phyloP scores from a whole-genome alignment of 1,139 yeast genomes.

The Debaryomyces coudertii region DNA sequence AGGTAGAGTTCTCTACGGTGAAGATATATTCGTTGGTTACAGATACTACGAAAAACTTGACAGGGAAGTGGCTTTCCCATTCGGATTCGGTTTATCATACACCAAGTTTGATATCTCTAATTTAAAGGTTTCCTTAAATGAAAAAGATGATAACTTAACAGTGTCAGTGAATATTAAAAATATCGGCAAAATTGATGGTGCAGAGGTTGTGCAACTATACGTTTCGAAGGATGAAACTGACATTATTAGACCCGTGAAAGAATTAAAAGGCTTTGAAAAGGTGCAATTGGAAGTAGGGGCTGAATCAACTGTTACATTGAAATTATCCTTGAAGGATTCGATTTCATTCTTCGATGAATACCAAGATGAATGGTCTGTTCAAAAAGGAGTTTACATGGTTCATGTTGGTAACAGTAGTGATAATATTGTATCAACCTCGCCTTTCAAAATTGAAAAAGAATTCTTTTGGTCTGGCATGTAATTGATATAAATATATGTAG shows the following conservation, averaged over 20 bases:
- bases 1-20: conserved; percentile 30
- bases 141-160: conserved; percentile 31
- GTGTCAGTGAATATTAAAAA: conserved; percentile 45
- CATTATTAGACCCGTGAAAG: conserved; percentile 58
- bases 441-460: conserved; percentile 31
- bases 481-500: not conserved
- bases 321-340: conserved; percentile 49
- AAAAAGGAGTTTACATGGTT: conserved; percentile 53
- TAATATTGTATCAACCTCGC: conserved; percentile 40
- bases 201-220: conserved; percentile 52
- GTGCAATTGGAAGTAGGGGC: conserved; percentile 47
- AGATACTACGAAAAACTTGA: conserved; percentile 28
- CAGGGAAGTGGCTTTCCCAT: conserved; percentile 25
- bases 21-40: conserved; percentile 32
- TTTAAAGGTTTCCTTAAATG: conserved; percentile 18
- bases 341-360: conserved; percentile 57
- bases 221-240: conserved; percentile 40
- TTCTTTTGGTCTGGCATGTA: conserved; percentile 24
- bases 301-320: conserved; percentile 35
- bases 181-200: conserved; percentile 43
- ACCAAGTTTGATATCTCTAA: conserved; percentile 22
- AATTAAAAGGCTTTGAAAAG: conserved; percentile 58
- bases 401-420: conserved; percentile 46
- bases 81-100: conserved; percentile 32
- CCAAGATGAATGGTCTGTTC: conserved; percentile 52